Conservation (phyloP, 805 yeast genomes). For the Wickerhamiella kurtzmanii region DNA sequence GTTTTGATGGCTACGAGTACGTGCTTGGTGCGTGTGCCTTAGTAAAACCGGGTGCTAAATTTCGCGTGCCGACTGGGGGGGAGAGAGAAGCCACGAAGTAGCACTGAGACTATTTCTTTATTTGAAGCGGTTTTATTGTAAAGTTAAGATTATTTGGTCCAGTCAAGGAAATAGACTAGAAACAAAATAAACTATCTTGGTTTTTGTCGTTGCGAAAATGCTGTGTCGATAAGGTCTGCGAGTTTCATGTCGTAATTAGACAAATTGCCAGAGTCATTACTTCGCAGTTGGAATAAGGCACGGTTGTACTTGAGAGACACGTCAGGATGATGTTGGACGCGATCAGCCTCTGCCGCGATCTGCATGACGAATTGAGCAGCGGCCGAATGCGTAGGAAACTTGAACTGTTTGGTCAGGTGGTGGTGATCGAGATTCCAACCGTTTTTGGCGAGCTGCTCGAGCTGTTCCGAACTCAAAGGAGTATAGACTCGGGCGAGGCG, state of each 20-base stretch:
- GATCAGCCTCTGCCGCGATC: slow-evolving; percentile 15
- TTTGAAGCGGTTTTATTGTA: not conserved
- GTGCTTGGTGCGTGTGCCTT: not conserved
- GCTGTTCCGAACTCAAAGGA: not conserved
- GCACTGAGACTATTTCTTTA: not conserved
- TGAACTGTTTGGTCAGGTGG: slow-evolving; percentile 10
- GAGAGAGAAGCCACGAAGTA: not conserved
- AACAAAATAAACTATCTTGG: not conserved
- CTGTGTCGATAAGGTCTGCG: slow-evolving; percentile 7
- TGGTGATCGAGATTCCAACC: slow-evolving; percentile 10
- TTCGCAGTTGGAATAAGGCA: slow-evolving; percentile 13
- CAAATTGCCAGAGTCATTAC: slow-evolving; percentile 15
- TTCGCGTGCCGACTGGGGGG: too few relatives aligned
- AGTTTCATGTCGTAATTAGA: slow-evolving; percentile 14
- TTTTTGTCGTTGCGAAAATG: not conserved
- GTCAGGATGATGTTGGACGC: slow-evolving; percentile 18
- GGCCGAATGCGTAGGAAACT: slow-evolving; percentile 14
- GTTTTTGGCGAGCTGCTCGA: not conserved
- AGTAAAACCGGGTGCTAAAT: not conserved
- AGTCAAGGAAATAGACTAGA: not conserved
- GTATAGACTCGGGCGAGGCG: not conserved
- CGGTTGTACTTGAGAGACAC: slow-evolving; percentile 13
- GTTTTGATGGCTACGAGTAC: not conserved
- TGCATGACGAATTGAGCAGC: slow-evolving; percentile 16
- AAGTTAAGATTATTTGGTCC: not conserved